A percentile compares a stretch with the other conserved stretches of the same genome.
phyloP scores from a whole-genome alignment of 2,329 filamentous ascomycete species.

The Pseudogymnoascus pannorum region DNA sequence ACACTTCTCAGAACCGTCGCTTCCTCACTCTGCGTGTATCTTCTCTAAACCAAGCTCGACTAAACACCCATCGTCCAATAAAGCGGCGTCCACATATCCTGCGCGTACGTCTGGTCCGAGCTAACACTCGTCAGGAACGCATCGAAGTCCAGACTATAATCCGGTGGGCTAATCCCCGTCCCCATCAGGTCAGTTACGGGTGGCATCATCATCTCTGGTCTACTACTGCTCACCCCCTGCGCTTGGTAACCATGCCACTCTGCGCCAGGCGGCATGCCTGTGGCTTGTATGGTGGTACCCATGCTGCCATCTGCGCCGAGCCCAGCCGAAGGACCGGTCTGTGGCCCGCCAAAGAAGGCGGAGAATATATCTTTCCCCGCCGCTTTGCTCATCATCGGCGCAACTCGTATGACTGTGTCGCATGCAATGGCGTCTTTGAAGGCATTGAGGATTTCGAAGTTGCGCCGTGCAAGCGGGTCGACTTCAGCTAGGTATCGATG shows the following conservation, averaged over 20 bases:
- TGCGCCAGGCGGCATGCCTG: not conserved
- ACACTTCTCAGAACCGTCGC: not conserved
- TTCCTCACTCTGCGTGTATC: no score
- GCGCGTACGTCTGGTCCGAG: not conserved
- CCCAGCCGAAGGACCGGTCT: not conserved
- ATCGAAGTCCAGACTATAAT: not conserved
- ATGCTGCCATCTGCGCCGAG: not conserved
- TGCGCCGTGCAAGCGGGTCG: constrained; percentile 39
- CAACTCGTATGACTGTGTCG: not conserved
- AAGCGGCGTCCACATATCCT: not conserved
- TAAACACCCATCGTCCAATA: not conserved
- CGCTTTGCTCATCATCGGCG: not conserved
- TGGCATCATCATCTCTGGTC: not conserved
- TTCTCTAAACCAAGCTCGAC: not conserved
- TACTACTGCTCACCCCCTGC: not conserved
- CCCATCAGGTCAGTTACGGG: not conserved
- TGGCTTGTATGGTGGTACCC: not conserved
- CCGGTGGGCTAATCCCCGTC: not conserved
- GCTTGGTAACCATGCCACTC: not conserved
- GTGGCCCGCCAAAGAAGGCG: not conserved
- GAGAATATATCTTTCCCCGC: not conserved
- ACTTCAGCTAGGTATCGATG: constrained; percentile 41
- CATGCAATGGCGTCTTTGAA: not conserved
- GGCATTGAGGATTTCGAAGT: not conserved
- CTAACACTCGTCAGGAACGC: not conserved